Evolutionary conservation across 163 green algal genomes (phyloP).

Genomic region (Scenedesmus sp.): DNA sequence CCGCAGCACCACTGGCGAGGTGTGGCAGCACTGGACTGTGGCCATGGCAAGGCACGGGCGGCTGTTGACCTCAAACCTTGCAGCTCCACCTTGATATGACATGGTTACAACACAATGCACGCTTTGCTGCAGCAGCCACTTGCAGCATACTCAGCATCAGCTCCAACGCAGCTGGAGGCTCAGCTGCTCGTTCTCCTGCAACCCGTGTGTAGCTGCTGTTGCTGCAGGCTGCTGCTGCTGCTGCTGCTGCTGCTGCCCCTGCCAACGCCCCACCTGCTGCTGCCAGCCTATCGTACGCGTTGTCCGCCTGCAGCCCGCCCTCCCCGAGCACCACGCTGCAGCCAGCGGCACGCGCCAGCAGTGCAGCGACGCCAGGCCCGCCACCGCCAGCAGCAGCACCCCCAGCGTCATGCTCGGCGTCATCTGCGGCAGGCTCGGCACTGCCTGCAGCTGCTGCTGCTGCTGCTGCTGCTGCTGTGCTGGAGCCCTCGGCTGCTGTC

Average conservation of each 20-base stretch:
- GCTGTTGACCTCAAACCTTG: too few relatives aligned
- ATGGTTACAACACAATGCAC: too few relatives aligned
- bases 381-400: not conserved
- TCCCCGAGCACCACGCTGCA: slow-evolving; percentile 73
- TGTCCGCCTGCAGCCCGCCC: slow-evolving; percentile 61
- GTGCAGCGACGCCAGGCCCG: not conserved
- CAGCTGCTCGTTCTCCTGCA: too few relatives aligned
- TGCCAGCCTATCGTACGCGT: slow-evolving; percentile 76
- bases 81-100: too few relatives aligned
- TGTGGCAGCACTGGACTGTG: too few relatives aligned
- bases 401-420: not conserved
- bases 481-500: not conserved
- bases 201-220: too few relatives aligned
- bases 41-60: too few relatives aligned
- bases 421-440: not conserved
- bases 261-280: slow-evolving; percentile 57
- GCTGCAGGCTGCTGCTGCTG: not conserved
- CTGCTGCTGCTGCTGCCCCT: not conserved
- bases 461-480: not conserved
- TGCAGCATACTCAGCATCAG: too few relatives aligned
- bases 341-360: slow-evolving; percentile 58
- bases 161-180: too few relatives aligned
- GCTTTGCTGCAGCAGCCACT: too few relatives aligned
- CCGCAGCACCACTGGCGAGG: too few relatives aligned
- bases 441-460: not conserved